Conservation (phyloP, 108 stramenopile genomes). For the Skeletonema marinoi region DNA sequence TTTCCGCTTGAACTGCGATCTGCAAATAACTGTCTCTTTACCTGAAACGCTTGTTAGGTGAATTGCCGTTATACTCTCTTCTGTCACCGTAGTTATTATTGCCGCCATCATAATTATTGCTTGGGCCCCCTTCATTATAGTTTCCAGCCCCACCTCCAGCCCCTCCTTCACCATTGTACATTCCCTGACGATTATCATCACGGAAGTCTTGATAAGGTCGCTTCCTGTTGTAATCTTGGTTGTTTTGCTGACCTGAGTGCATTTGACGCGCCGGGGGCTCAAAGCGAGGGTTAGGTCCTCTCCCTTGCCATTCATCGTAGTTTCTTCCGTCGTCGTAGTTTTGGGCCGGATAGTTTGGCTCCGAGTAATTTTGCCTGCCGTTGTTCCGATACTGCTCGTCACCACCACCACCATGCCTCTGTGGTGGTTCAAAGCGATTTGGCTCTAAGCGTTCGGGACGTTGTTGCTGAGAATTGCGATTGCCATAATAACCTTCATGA, state of each 20-base stretch:
- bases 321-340: slow-evolving; percentile 7
- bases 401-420: slow-evolving; percentile 14
- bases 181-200: slow-evolving; percentile 13
- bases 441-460: background rate
- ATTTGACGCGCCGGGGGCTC: slow-evolving; percentile 20
- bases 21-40: background rate
- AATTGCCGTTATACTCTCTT: slow-evolving; percentile 30
- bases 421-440: slow-evolving; percentile 9
- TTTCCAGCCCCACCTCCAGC: slow-evolving; percentile 2
- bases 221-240: slow-evolving; percentile 30
- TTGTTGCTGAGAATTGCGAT: slow-evolving; percentile 12
- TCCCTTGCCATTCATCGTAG: slow-evolving; percentile 23
- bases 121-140: slow-evolving; percentile 11
- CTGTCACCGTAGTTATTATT: slow-evolving; percentile 32
- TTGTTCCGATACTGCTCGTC: background rate
- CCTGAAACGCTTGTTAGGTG: slow-evolving; percentile 1
- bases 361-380: slow-evolving; percentile 20
- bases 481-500: slow-evolving; percentile 20
- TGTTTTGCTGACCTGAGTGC: slow-evolving; percentile 10
- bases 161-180: background rate
- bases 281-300: slow-evolving; percentile 20
- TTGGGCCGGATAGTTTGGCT: slow-evolving; percentile 11
- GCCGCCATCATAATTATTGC: slow-evolving; percentile 6
- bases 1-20: background rate
- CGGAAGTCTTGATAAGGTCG: slow-evolving; percentile 19